Base-by-base conservation (phyloP, 2,329 filamentous ascomycete genomes). In the Zasmidium angulare region DNA sequence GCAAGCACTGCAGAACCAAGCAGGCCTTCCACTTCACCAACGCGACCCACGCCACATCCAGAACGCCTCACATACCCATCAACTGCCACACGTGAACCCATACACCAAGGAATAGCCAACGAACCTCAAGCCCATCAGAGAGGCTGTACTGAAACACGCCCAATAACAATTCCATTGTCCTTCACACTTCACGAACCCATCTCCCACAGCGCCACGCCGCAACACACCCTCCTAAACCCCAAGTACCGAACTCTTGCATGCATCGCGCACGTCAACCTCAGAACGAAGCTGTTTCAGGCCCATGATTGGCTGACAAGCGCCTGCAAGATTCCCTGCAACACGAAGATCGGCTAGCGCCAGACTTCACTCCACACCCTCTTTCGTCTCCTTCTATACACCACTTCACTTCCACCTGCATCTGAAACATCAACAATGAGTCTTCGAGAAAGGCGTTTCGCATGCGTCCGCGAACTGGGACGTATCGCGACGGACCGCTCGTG, bases 351-450 rank as follows among this genome's bases (percentile, higher is more conserved):
- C 19, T 49, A 22, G 20, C 17, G 46, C 23, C 46, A 24, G 26
- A 29, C 4, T 10, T 24, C 46, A 21, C 46, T 24, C 11, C 46
- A 49, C 23, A 49, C 46, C 20, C 46, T 22, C 46, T 22, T 24
- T 4, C 43, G n/a, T 17, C 17, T 21, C 17, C 43, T 19, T 17
- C 17, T 21, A n/a, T n/a, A 46, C 43, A 46, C 50, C 26, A 52
- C 50, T 26, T 19, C 50, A 4, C 17, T 12, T 7, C 2, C 19
- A 46, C 52, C 22, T 26, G 52, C 52, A 46, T 43, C 31, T 54
- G 52, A 54, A 54, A 54, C 52, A 54, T 54, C 31, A 26, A 46
- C 52, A 54, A 54, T 46, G 52, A 46, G 4, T 50, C 22, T n/a
- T 9, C 22, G 4, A 21, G 22, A 22, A 21, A 9, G 4, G 6